Evolutionary conservation across 768 basidiomycete genomes (phyloP), one percentile per base, ranked within the genome.

Genomic region (Mycena chlorophos): DNA sequence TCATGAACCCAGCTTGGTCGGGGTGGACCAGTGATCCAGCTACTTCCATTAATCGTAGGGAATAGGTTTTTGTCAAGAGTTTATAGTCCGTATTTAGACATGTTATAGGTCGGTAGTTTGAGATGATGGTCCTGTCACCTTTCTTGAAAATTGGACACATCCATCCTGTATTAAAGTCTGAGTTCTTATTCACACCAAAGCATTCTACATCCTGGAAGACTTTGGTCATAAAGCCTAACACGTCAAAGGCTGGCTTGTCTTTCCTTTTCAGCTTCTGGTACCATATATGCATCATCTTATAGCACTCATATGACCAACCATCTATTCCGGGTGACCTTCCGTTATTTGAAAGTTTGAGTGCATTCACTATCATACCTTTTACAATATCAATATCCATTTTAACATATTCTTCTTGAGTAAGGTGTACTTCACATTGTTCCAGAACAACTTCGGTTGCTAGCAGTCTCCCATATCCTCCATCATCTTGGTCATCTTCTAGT

Each of bases 1-100:
- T 62, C 0, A 73, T 42, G 3, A 72, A 72, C 0, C 68, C 69
- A 34, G 31, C 31, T 34, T 34, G 31, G 31, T 34, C 31, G 17
- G 31, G 31, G 17, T 34, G 31, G 8, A 34, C 31, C 31, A 34
- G 31, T 34, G 31, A 34, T 34, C 31, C 31, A 8, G 31, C 31
- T 17, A 34, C 31, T 34, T 34, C 17, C 31, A 34, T 34, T 8
- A 34, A 17, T 34, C 31, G 8, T 17, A 34, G 17, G 8, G 31
- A 34, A 17, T 34, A 34, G 17, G 31, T 34, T 17, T 34, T 34
- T 34, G 31, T 34, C 31, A 34, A 8, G 8, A 34, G 17, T 34
- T 34, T 34, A 34, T 34, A 34, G 31, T 34, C 31, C 31, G 31
- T 34, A 17, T 34, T 34, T 34, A 34, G 17, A 34, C 31, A 34